Base-by-base conservation (phyloP, 768 basidiomycete species). In the Asterophora lycoperdoides region DNA sequence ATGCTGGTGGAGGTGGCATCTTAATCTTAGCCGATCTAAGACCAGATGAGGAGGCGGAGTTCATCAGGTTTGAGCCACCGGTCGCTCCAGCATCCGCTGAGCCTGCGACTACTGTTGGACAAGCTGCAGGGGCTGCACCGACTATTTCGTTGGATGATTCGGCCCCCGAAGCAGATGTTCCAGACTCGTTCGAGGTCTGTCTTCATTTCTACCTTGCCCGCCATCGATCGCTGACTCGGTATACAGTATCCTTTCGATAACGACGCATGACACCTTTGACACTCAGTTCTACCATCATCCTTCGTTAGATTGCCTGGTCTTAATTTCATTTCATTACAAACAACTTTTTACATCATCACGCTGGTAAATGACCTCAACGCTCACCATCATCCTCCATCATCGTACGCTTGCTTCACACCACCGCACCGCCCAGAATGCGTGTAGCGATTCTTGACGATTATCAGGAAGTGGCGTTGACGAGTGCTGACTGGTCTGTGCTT, bases 1-100 rank as follows among this genome's bases (percentile, higher is more conserved):
- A 79, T 56, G 83, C 80, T 32, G 84, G 86, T 32, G 93, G 91
- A 15, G 89, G 89, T 38, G 93, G 93, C 4, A 93, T 98, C 54
- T 62, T 99, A 47, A 78, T 99, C 52, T 66, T 99, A 49, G 69
- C 77, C 32, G 93, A 96, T 67, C 75, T 76, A 39, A 77, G 73
- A 55, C 84, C 89, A 8, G 78, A 77, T 19, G 86, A 86, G 48
- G 79, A 79, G 50, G 79, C 77, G 4, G 88, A 93, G 60, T 85
- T 85, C 61, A 84, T 97, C 48, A 79, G 80, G 48, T 68, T 79
- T 44, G 72, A 73, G 45, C 67, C 76, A 11, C 67, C 69, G 17
- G 62, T 63, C 23, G 58, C 61, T 17, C 57, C 56, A 8, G 61
- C 59, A 29, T 56, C 59, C 10, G 63, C 61, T 23, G 60, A 55